Percentiles rank a stretch among this genome's conserved stretches.
Evolutionary conservation across 805 yeast genomes (phyloP).

Genomic region (Wickerhamiella siamensis): DNA sequence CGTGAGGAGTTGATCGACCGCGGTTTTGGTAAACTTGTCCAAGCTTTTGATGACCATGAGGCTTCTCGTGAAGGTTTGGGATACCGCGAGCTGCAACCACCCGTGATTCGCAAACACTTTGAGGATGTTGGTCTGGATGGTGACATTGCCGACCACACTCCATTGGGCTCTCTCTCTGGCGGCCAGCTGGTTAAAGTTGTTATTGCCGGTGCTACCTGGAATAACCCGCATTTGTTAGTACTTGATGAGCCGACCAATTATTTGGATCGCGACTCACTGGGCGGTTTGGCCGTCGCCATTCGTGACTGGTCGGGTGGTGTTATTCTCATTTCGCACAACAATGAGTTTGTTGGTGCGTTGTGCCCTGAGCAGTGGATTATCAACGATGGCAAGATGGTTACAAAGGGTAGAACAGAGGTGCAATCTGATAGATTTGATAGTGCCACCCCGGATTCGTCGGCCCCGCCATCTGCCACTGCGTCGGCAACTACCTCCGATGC

Average conservation of each 20-base stretch:
- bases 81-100: constrained; percentile 84
- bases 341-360: constrained; percentile 90
- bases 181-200: constrained; percentile 97
- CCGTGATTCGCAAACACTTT: constrained; percentile 88
- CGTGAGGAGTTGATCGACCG: constrained; percentile 66
- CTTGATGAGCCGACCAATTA: constrained; percentile 99
- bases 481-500: constrained; percentile 33
- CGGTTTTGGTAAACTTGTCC: constrained; percentile 82
- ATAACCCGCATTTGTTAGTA: constrained; percentile 91
- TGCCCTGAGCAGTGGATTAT: constrained; percentile 99
- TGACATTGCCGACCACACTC: constrained; percentile 96
- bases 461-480: constrained; percentile 30
- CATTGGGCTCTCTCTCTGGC: constrained; percentile 91
- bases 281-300: constrained; percentile 94
- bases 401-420: constrained; percentile 63
- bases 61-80: constrained; percentile 99
- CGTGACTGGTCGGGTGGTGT: constrained; percentile 98
- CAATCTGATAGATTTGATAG: constrained; percentile 76
- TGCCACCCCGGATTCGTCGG: constrained; percentile 37
- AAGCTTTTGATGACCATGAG: constrained; percentile 96
- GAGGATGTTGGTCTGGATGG: constrained; percentile 96
- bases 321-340: constrained; percentile 94
- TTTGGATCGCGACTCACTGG: constrained; percentile 96
- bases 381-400: constrained; percentile 78
- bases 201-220: constrained; percentile 99